Base-by-base conservation (phyloP, 352 stramenopile species). In the Phytophthora chlamydospora region DNA sequence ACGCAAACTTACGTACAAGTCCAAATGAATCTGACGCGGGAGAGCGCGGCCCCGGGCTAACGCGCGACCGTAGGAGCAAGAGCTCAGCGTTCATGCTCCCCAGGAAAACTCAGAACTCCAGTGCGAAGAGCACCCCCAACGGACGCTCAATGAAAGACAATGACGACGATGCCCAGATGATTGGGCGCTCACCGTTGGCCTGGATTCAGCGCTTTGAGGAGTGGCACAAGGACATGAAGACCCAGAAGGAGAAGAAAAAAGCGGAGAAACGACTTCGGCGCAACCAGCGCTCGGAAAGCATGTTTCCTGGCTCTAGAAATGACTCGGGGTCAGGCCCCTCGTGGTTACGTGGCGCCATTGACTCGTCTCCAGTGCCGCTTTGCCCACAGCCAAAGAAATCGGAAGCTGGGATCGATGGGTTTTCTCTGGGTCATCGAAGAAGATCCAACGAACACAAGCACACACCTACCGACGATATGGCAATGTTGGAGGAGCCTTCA, bases 191-290 rank as follows among this genome's bases (percentile, higher is more conserved):
- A 2, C 83, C 85, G 1, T 79, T 85, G 43, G 79, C 76, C 8
- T 94, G 83, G 83, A 82, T 94, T 48, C 83, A 94, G 51, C 80
- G 84, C 6, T 78, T 94, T 17, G 85, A 92, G 36, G 81, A 85
- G 43, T 94, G 85, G 85, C 83, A 91, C 55, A 90, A 91, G 46
- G 82, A 90, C 43, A 70, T 87, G 33, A 91, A 90, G 62, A 75
- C 63, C 1, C 81, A 91, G 55, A 94, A 92, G 29, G 83, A 92
- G 41, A 88, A 78, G 59, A 91, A 84, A 49, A 89, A 89, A 47
- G 80, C 78, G 1, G 82, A 91, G 52, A 92, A 91, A 58, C 76
- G 78, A 43, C 56, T 76, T 41, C 85, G 85, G 45, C 71, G 71
- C 6, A 70, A 72, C 13, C 77, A 80, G 39, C 75, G 70, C 32